Conservation (phyloP, 2,329 filamentous ascomycete genomes). For the Sporothrix protearum region DNA sequence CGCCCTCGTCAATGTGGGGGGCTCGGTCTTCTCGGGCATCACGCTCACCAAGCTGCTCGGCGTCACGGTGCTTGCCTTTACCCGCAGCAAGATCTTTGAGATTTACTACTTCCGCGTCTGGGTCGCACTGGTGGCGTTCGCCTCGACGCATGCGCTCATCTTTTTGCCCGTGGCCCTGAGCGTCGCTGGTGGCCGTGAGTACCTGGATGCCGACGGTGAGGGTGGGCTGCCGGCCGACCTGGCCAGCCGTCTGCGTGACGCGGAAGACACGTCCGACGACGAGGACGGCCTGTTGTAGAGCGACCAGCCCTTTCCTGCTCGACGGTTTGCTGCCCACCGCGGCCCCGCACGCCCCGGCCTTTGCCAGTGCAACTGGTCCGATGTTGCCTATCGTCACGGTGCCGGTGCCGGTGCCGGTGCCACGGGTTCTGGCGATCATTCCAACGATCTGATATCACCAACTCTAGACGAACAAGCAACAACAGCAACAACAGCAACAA, state of each 20-base stretch:
- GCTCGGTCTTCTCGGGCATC: constrained; percentile 92
- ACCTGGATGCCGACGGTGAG: constrained; percentile 80
- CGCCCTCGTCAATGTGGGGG: constrained; percentile 89
- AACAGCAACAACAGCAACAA: neutral
- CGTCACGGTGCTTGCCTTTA: constrained; percentile 89
- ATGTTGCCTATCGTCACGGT: neutral
- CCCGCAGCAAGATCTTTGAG: constrained; percentile 96
- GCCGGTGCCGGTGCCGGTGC: neutral
- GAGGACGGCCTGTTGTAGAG: constrained; percentile 40
- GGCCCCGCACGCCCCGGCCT: neutral
- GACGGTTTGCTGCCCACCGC: neutral
- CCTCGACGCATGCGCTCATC: constrained; percentile 80
- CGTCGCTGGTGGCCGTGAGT: constrained; percentile 79
- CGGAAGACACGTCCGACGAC: constrained; percentile 76
- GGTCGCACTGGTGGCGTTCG: constrained; percentile 86
- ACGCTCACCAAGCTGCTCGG: constrained; percentile 93
- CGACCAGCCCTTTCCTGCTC: neutral
- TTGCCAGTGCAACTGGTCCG: neutral
- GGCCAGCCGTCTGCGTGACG: constrained; percentile 53
- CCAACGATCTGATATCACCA: neutral
- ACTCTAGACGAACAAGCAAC: neutral
- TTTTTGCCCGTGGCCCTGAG: constrained; percentile 89
- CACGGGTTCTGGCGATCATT: neutral
- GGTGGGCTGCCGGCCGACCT: constrained; percentile 88
- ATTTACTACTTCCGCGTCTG: constrained; percentile 99